phyloP scores from a whole-genome alignment of 1,284 basidiomycete genomes.

The Gomphus sp. region DNA sequence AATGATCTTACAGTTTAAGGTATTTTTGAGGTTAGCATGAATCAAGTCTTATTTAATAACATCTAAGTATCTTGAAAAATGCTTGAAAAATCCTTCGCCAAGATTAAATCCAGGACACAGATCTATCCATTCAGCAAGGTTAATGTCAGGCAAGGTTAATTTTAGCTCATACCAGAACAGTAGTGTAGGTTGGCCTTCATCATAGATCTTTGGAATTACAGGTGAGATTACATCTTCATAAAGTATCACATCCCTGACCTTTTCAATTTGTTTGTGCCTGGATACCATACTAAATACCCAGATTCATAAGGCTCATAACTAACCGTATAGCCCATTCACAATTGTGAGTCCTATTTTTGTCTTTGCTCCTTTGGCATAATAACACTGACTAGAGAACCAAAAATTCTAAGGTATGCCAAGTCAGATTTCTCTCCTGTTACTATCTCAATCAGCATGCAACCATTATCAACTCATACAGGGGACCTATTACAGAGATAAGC shows the following conservation, averaged over 20 bases:
- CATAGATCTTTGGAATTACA: too few species aligned
- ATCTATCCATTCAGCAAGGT: too few species aligned
- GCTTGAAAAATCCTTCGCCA: too few species aligned
- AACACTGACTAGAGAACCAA: not conserved
- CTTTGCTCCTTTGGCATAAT: not conserved
- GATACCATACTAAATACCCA: not conserved
- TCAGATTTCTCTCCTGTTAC: constrained; percentile 11
- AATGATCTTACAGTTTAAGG: too few species aligned
- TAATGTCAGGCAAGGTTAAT: too few species aligned
- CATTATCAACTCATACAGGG: constrained; percentile 6
- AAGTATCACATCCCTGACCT: not conserved
- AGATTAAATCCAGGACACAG: too few species aligned
- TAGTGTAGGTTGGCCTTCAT: not conserved
- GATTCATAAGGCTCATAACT: not conserved
- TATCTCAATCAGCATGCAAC: constrained; percentile 9
- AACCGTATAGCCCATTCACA: not conserved
- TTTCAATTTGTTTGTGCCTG: not conserved
- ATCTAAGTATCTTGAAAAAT: too few species aligned
- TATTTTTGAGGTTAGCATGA: too few species aligned
- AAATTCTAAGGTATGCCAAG: not conserved
- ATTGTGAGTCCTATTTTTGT: not conserved
- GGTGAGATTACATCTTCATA: not conserved
- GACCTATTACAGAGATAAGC: constrained; percentile 10
- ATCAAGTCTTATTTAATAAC: too few species aligned
- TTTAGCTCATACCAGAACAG: too few species aligned